Evolutionary conservation across 768 basidiomycete species (phyloP).

Genomic region (Crassisporium funariophilum): DNA sequence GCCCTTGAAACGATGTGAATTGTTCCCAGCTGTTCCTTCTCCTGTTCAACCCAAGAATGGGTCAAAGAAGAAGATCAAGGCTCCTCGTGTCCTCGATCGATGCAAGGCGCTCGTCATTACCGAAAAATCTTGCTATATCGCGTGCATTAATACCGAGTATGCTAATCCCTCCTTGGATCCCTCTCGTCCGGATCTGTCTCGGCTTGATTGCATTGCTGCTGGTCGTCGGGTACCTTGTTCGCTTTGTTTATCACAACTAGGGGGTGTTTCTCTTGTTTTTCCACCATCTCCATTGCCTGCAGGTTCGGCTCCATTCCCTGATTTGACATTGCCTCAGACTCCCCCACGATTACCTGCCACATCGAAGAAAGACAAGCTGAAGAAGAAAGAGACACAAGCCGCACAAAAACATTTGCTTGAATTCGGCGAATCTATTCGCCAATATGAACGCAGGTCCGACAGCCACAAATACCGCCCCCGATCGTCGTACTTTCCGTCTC

Average conservation of each 20-base stretch:
- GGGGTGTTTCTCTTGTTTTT: neutral
- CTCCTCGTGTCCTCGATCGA: slow-evolving; percentile 3
- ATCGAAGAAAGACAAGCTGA: neutral
- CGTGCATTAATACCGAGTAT: slow-evolving; percentile 8
- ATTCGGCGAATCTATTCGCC: slow-evolving; percentile 2
- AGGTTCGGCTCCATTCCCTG: neutral
- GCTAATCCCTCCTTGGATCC: slow-evolving; percentile 7
- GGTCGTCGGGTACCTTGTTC: neutral
- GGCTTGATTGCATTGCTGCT: slow-evolving; percentile 3
- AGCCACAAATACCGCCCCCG: neutral
- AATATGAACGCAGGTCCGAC: neutral
- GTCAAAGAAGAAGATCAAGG: slow-evolving; percentile 4
- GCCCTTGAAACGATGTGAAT: neutral
- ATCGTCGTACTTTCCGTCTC: neutral
- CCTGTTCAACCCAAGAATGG: neutral
- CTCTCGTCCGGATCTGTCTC: slow-evolving; percentile 1
- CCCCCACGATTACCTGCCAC: neutral
- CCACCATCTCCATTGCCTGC: neutral
- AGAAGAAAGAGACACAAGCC: neutral
- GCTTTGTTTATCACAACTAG: neutral
- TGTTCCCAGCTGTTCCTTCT: neutral
- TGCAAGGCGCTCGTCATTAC: slow-evolving; percentile 9
- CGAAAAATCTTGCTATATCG: slow-evolving; percentile 8
- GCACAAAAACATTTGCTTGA: neutral
- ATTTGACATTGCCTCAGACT: neutral